phyloP scores from a whole-genome alignment of 2,329 filamentous ascomycete species.

The Aspergillus piperis region DNA sequence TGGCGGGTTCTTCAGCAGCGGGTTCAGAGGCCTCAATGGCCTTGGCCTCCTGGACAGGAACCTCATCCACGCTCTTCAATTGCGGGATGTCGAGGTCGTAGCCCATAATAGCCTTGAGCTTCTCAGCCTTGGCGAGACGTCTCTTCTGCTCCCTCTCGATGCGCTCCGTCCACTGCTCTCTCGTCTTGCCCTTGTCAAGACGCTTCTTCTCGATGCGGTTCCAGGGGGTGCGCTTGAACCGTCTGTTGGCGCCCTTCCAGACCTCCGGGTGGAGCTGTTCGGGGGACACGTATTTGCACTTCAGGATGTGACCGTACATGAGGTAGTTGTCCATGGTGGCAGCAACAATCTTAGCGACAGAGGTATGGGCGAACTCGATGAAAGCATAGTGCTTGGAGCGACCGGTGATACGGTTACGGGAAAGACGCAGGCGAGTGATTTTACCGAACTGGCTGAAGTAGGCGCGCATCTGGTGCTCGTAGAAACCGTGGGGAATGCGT shows the following conservation, averaged over 20 bases:
- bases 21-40: constrained; percentile 36
- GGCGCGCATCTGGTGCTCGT: constrained; percentile 88
- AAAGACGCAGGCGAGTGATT: constrained; percentile 76
- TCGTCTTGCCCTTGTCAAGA: constrained; percentile 70
- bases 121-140: constrained; percentile 68
- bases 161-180: constrained; percentile 76
- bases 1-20: constrained; percentile 21
- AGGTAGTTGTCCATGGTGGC: constrained; percentile 98
- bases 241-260: constrained; percentile 86
- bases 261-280: constrained; percentile 78
- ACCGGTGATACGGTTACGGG: constrained; percentile 89
- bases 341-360: constrained; percentile 87
- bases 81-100: constrained; percentile 79
- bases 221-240: constrained; percentile 85
- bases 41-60: constrained; percentile 47
- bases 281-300: constrained; percentile 75
- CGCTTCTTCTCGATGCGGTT: constrained; percentile 79
- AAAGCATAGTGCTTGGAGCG: constrained; percentile 93
- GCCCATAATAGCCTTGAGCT: constrained; percentile 72
- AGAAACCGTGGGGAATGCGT: constrained; percentile 92
- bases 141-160: constrained; percentile 72
- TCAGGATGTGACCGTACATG: constrained; percentile 89
- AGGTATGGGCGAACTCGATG: constrained; percentile 75
- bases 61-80: constrained; percentile 64
- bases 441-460: constrained; percentile 94